Percentiles rank a stretch among this genome's conserved stretches.
Conservation (phyloP, 129 eudicot species). For the Tagetes erecta region DNA sequence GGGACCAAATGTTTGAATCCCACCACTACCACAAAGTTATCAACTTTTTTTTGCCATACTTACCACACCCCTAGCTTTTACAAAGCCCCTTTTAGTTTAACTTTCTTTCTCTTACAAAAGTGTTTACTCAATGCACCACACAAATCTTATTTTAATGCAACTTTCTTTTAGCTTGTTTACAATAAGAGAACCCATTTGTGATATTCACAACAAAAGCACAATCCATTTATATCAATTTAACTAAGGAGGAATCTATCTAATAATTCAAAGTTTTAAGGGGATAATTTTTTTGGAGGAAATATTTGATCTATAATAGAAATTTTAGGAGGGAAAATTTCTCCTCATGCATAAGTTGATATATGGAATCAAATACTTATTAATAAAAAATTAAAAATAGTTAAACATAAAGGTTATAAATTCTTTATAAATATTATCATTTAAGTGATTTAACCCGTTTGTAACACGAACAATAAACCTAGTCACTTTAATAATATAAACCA, state of each 20-base stretch:
- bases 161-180: neutral
- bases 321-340: too few species aligned
- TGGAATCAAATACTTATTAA: too few species aligned
- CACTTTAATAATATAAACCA: neutral
- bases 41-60: constrained; percentile 31
- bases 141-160: neutral
- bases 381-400: too few species aligned
- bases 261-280: too few species aligned
- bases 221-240: constrained; percentile 21
- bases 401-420: too few species aligned
- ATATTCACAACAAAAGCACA: constrained; percentile 2
- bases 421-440: too few species aligned
- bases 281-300: too few species aligned
- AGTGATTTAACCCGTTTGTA: too few species aligned
- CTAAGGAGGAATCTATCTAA: neutral
- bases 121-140: neutral
- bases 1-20: constrained; percentile 38
- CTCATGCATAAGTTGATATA: too few species aligned
- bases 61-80: constrained; percentile 29
- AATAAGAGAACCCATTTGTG: constrained; percentile 12
- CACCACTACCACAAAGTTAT: constrained; percentile 30
- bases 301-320: too few species aligned
- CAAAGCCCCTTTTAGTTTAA: constrained; percentile 12
- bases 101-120: neutral
- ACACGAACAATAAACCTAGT: too few species aligned